Conservation (phyloP, 805 yeast genomes). For the Cyberlindnera xylosilytica region DNA sequence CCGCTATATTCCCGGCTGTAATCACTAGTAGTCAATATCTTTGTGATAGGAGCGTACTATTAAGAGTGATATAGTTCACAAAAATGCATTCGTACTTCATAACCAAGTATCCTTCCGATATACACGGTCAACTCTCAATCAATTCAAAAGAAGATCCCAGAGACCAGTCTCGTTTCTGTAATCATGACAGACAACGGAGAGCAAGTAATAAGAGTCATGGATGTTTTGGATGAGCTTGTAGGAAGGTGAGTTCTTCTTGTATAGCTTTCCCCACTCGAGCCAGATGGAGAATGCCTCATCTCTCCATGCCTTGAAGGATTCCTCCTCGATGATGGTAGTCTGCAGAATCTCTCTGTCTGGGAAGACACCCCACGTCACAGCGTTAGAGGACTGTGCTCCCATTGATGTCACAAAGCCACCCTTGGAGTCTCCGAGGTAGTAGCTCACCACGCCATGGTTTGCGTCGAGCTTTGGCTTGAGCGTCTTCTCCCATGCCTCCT, state of each 20-base stretch:
- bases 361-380: slow-evolving; percentile 98
- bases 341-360: slow-evolving; percentile 87
- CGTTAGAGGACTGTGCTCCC: slow-evolving; percentile 55
- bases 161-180: slow-evolving; percentile 67
- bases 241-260: slow-evolving; percentile 50
- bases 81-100: too few relatives aligned
- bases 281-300: slow-evolving; percentile 93
- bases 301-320: slow-evolving; percentile 92
- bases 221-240: slow-evolving; percentile 59
- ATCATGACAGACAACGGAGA: slow-evolving; percentile 87
- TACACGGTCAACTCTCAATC: too few relatives aligned
- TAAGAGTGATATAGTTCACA: too few relatives aligned
- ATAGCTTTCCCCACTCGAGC: slow-evolving; percentile 88
- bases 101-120: too few relatives aligned
- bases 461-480: slow-evolving; percentile 49
- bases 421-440: slow-evolving; percentile 65
- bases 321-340: slow-evolving; percentile 88
- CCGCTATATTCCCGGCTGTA: too few relatives aligned
- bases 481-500: slow-evolving; percentile 58
- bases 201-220: slow-evolving; percentile 63
- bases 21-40: too few relatives aligned
- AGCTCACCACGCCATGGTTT: slow-evolving; percentile 53
- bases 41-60: too few relatives aligned
- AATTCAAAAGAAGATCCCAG: slow-evolving; percentile 58
- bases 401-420: slow-evolving; percentile 62